These are phyloP conservation scores for Colletotrichum acutatum DNA, from an alignment of 2,329 filamentous ascomycete species.

Conservation along the genomic window DNA sequence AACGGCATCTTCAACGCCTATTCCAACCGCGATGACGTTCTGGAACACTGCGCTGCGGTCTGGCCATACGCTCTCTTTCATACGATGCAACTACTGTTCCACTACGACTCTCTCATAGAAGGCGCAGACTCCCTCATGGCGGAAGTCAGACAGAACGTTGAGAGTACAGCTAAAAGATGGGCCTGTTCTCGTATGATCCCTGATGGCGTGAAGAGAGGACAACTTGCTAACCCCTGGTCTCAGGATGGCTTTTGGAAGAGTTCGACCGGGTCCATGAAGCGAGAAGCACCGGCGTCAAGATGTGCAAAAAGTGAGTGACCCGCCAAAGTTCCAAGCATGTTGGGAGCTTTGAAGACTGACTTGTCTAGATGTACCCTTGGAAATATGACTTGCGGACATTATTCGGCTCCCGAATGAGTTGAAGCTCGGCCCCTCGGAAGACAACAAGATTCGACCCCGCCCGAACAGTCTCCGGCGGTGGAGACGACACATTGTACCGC, in stretches of 20 bases:
- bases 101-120: constrained; percentile 46
- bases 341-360: constrained; percentile 4
- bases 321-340: background rate
- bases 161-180: constrained; percentile 49
- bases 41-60: constrained; percentile 46
- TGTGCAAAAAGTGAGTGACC: constrained; percentile 22
- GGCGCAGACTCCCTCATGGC: constrained; percentile 46
- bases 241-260: constrained; percentile 23
- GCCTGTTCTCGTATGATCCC: constrained; percentile 44
- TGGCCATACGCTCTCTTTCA: constrained; percentile 49
- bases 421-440: background rate
- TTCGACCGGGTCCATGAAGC: constrained; percentile 29
- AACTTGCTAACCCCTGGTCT: background rate
- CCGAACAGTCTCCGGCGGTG: background rate
- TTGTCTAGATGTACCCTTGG: constrained; percentile 23
- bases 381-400: constrained; percentile 25
- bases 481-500: background rate
- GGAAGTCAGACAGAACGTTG: constrained; percentile 46
- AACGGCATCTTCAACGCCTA: constrained; percentile 48
- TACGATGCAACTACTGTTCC: constrained; percentile 46
- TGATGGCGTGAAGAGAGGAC: background rate
- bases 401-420: constrained; percentile 24
- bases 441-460: background rate
- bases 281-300: constrained; percentile 9
- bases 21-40: constrained; percentile 43